Evolutionary conservation across 1,284 basidiomycete genomes (phyloP), one percentile per base, ranked within the genome.

Genomic region (Trichosporon sp.): DNA sequence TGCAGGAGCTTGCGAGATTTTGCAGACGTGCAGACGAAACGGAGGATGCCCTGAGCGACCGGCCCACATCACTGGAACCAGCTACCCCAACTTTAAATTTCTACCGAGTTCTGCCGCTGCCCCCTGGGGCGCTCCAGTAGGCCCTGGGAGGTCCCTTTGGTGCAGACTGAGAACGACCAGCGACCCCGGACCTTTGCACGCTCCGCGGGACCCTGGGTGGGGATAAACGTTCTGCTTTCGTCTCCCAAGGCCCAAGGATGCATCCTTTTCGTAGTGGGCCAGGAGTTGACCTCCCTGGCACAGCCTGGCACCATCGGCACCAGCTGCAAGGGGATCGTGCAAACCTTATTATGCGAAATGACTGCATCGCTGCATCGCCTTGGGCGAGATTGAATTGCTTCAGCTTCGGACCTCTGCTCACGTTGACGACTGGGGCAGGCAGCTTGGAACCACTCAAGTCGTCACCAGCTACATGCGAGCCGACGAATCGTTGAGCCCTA

Each of bases 361-460:
- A 54, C 51, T 54, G 51, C 51, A 54, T 54, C 51, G 16, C 56
- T 61, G 56, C 56, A 61, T 61, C 56, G 56, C 56, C 56, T 61
- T 61, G 56, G 2, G 56, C 12, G 12, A 12, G 31, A 61, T 35
- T 61, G 31, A 61, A 61, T 61, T 61, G 56, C 56, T 61, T 35
- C 56, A 61, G 56, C 56, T 35, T 35, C 11, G 21, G 12, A 26
- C 21, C 21, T 32, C 54, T 59, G 26, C 21, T 14, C 21, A 61
- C 56, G 56, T 61, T 61, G 56, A 61, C 56, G 32, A 61, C 56
- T 61, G 56, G 56, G 56, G 56, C 26, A 14, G 26, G 26, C 26
- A 26, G 26, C 26, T 26, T 26, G 26, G 26, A 26, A 26, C 26
- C 26, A 26, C 26, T 26, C 2, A 26, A 26, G 26, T 26, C 26